Base-by-base conservation (phyloP, 2,329 filamentous ascomycete genomes). In the Anthostomella pinea region DNA sequence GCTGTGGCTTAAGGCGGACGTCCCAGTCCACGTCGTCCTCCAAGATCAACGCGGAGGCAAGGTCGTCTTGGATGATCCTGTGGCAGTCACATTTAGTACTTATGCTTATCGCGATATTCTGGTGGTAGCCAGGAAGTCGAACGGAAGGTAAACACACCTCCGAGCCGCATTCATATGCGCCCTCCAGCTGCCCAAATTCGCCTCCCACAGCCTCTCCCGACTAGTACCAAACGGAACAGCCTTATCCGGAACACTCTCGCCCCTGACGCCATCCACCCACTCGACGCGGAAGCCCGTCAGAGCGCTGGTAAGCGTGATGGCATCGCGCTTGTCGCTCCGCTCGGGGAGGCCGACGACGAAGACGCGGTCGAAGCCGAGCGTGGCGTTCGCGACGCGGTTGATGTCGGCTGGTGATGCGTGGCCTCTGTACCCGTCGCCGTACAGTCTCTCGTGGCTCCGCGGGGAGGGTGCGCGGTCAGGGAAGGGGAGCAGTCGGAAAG, bases 301-400 rank as follows among this genome's bases (percentile, higher is more conserved):
- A 1, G 64, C 56, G 24, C 66, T 60, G 5, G 64, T 59, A 8
- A 76, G 52, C 1, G 63, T 54, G 13, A 76, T 54, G 3, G 64
- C 66, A 59, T 76, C 72, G 32, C 67, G 63, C 45, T 72, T 71
- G 49, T 75, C 71, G 4, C 63, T 66, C 21, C 72, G 61, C 25
- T 66, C 61, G 4, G 68, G 65, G 8, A 75, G 55, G 4, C 66
- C 64, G 29, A 76, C 59, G 16, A 68, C 65, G 36, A 70, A 56
- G 5, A 60, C 39, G 30, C 56, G 58, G n/a, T 49, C 42, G 31
- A 60, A 60, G 1, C 56, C 57, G 2, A 59, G 39, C 2, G 52
- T 56, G n/a, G 39, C 35, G 37, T 60, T 59, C 13, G 43, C 36
- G 8, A 52, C 49, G 2, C n/a, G n/a, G n/a, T n/a, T n/a, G n/a